Evolutionary conservation across 257 asterid species (phyloP).

Genomic region (Ehretia macrophylla): DNA sequence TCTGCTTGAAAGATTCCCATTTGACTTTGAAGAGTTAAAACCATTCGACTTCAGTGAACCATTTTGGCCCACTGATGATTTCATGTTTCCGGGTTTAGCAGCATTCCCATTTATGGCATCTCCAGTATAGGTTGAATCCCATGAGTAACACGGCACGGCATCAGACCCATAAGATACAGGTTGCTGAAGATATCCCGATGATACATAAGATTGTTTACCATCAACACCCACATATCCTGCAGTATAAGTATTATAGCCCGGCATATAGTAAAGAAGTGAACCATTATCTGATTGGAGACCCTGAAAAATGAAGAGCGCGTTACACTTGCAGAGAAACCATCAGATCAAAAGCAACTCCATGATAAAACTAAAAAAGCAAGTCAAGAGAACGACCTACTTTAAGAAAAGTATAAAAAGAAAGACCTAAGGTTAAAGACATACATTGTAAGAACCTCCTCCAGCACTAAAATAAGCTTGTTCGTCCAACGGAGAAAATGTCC

Average conservation of each 20-base stretch:
- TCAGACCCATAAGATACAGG: slow-evolving; percentile 52
- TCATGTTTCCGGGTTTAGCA: slow-evolving; percentile 35
- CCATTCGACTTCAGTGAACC: slow-evolving; percentile 44
- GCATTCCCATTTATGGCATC: slow-evolving; percentile 30
- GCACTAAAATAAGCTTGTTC: slow-evolving; percentile 44
- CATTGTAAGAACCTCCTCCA: slow-evolving; percentile 40
- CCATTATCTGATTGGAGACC: slow-evolving; percentile 44
- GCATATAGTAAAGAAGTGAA: slow-evolving; percentile 50
- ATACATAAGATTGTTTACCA: slow-evolving; percentile 48
- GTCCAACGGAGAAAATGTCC: slow-evolving; percentile 45
- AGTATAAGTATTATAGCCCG: slow-evolving; percentile 57
- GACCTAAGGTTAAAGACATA: slow-evolving; percentile 15
- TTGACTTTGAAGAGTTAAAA: slow-evolving; percentile 30
- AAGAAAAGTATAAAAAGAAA: not conserved
- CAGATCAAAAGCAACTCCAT: slow-evolving; percentile 8
- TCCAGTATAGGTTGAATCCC: slow-evolving; percentile 43
- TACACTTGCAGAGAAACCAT: not conserved
- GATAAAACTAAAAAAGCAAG: not conserved
- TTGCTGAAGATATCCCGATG: slow-evolving; percentile 50
- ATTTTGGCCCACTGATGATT: slow-evolving; percentile 34
- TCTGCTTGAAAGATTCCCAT: slow-evolving; percentile 21
- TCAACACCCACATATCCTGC: slow-evolving; percentile 51
- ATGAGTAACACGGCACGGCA: slow-evolving; percentile 42
- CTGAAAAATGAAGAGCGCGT: slow-evolving; percentile 21
- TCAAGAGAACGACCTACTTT: not conserved